Evolutionary conservation across 2,329 filamentous ascomycete genomes (phyloP), one percentile per base, ranked within the genome.

Genomic region (Neonectria ditissima): DNA sequence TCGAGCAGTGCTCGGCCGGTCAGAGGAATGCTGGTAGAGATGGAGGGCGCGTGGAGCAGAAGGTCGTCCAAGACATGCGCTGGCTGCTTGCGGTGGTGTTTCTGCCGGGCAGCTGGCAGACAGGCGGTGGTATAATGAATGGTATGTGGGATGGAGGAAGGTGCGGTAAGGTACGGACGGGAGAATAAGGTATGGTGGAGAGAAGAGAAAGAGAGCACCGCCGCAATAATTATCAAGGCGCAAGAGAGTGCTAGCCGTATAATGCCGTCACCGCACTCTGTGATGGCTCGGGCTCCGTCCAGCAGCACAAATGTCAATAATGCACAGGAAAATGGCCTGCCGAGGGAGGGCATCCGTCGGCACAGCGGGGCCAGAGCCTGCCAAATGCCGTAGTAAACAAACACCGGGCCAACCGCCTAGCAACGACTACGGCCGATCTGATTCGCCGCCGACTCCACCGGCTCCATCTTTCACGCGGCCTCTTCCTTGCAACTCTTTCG

Each of bases 341-440:
- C 56, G 65, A 65, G 55, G 64, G 53, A 61, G 58, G 60, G 52
- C 48, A 66, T 56, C 55, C 34, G 41, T 39, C 24, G 61, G 65
- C 53, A 63, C 65, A 61, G 72, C 72, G 72, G 72, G 69, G 72
- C 68, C 55, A 41, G 37, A 30, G 59, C 52, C 55, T 58, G 61
- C 45, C 53, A 68, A 60, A 55, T 59, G 56, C 62, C 55, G 62
- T 67, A 73, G 74, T 77, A 77, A 77, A 77, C 74, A 77, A 77
- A 77, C 75, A 75, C 72, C 68, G 62, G 66, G 66, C 66, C 71
- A 74, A 75, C 75, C 63, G 68, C 75, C 72, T 69, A 76, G 75
- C 75, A 77, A 77, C 75, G 72, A 65, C 24, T 22, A 24, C 16
- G 13, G 24, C 44, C 34, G 43, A 43, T 39, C 61, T 61, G 44